A percentile compares a stretch with the other conserved stretches of the same genome.
Evolutionary conservation across 2,329 filamentous ascomycete genomes (phyloP).

Genomic region (Apiospora phragmitis): DNA sequence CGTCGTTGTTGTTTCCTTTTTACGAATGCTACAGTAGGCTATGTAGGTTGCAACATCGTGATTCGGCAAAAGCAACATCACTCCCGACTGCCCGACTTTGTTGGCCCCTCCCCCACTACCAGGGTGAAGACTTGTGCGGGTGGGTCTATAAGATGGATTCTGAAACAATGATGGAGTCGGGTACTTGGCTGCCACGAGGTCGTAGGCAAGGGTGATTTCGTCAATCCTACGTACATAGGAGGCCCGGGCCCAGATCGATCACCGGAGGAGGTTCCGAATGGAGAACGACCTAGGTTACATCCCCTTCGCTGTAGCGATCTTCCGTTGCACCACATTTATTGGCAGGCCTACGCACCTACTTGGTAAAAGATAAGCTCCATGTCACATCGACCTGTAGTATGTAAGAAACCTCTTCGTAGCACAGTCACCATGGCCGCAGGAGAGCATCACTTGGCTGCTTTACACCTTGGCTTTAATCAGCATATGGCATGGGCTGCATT

Average conservation of each 20-base stretch:
- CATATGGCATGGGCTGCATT: neutral
- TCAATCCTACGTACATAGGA: neutral
- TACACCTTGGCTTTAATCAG: neutral
- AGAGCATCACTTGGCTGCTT: neutral
- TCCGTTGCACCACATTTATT: no score
- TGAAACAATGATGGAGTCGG: neutral
- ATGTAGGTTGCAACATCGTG: neutral
- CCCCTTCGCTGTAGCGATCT: neutral
- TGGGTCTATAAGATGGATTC: neutral
- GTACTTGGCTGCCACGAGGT: neutral
- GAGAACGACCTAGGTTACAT: neutral
- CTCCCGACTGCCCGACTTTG: neutral
- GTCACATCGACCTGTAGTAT: neutral
- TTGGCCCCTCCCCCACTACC: neutral
- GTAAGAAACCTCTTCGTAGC: neutral
- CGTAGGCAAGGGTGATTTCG: neutral
- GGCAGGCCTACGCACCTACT: neutral
- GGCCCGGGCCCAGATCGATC: no score
- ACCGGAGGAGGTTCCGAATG: neutral
- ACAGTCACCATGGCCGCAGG: neutral
- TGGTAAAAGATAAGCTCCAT: neutral
- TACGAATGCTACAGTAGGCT: neutral
- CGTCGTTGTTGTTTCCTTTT: neutral
- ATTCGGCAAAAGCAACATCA: neutral
- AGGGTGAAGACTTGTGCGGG: neutral